Conservation (phyloP, 2,329 filamentous ascomycete genomes). For the Calonectria fujianensis region DNA sequence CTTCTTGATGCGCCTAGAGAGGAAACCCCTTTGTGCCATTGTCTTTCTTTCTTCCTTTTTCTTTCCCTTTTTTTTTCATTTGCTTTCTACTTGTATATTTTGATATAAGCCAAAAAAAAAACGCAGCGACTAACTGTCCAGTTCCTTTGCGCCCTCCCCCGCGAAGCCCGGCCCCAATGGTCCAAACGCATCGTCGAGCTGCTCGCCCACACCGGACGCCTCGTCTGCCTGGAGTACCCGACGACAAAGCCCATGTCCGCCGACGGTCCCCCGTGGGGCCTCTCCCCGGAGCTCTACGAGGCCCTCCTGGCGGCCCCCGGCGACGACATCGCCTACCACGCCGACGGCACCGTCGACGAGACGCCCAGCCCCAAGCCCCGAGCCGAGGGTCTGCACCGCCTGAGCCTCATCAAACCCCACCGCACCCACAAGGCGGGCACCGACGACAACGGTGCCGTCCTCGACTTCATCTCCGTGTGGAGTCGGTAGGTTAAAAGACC, state of each 20-base stretch:
- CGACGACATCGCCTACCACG: constrained; percentile 76
- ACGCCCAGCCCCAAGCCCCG: constrained; percentile 62
- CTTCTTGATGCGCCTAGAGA: constrained; percentile 3
- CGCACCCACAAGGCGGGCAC: constrained; percentile 70
- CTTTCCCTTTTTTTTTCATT: not conserved
- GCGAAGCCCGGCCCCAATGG: constrained; percentile 71
- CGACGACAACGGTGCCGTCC: constrained; percentile 66
- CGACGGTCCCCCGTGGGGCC: constrained; percentile 83
- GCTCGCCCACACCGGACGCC: constrained; percentile 68
- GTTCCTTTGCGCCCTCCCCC: constrained; percentile 79
- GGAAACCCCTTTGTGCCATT: constrained; percentile 17
- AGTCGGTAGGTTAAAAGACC: constrained; percentile 53
- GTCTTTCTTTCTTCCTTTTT: not conserved
- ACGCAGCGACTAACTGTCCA: constrained; percentile 56
- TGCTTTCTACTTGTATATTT: not conserved
- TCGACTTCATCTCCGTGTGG: constrained; percentile 75
- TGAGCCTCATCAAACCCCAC: constrained; percentile 70
- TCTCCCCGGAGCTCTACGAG: constrained; percentile 81
- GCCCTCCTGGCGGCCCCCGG: constrained; percentile 83
- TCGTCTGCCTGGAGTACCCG: constrained; percentile 86
- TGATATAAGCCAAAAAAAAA: constrained; percentile 9
- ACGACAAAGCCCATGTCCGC: constrained; percentile 79
- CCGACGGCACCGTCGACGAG: constrained; percentile 65
- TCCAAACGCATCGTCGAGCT: constrained; percentile 71
- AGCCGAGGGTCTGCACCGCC: constrained; percentile 62